Conservation (phyloP, 148 eudicot genomes). For the Fagopyrum homotropicum region DNA sequence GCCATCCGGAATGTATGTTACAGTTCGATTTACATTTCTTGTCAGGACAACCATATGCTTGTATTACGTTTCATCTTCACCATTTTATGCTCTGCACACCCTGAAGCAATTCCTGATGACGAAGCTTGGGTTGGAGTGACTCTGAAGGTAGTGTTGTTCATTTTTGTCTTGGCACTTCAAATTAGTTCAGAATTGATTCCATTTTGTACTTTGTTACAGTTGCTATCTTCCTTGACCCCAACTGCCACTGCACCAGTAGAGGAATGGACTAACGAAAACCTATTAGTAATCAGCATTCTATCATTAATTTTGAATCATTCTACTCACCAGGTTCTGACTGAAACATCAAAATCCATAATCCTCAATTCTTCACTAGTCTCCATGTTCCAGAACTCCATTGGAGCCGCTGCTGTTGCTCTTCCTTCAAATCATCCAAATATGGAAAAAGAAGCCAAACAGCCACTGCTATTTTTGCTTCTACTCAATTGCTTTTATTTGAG, state of each 20-base stretch:
- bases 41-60: slow-evolving; percentile 25
- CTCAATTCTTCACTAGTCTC: slow-evolving; percentile 52
- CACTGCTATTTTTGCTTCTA: slow-evolving; percentile 46
- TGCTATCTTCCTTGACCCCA: slow-evolving; percentile 43
- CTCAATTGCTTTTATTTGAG: slow-evolving; percentile 50
- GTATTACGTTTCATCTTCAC: slow-evolving; percentile 48
- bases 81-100: slow-evolving; percentile 43
- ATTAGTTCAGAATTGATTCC: neutral
- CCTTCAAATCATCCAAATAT: slow-evolving; percentile 45
- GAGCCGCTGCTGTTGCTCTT: slow-evolving; percentile 49
- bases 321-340: slow-evolving; percentile 42
- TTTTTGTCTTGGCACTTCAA: neutral
- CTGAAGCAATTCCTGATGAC: slow-evolving; percentile 45
- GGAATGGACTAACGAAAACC: slow-evolving; percentile 56
- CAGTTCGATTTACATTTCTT: slow-evolving; percentile 26
- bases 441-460: slow-evolving; percentile 47
- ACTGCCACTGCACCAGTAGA: slow-evolving; percentile 28
- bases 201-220: slow-evolving; percentile 30
- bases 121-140: slow-evolving; percentile 63
- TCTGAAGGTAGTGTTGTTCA: slow-evolving; percentile 46
- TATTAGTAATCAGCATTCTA: slow-evolving; percentile 48
- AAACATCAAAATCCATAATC: slow-evolving; percentile 63
- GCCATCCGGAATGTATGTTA: slow-evolving; percentile 47
- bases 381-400: slow-evolving; percentile 33
- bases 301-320: slow-evolving; percentile 76